A percentile compares a stretch with the other conserved stretches of the same genome.
Conservation (phyloP, 2,329 filamentous ascomycete species). For the Aureobasidium leucospermi region DNA sequence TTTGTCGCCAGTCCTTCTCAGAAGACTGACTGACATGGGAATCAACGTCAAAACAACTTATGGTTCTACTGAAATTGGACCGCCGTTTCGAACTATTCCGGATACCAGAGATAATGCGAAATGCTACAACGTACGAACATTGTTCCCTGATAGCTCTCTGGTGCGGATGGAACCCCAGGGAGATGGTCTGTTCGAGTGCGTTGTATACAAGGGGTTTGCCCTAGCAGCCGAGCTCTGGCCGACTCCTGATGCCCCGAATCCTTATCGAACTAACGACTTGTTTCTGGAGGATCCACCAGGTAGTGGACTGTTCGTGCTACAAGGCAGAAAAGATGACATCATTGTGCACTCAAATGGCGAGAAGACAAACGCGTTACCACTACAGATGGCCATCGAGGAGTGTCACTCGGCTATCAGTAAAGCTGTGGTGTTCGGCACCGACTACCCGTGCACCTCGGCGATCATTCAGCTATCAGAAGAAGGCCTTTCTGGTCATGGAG, state of each 20-base stretch:
- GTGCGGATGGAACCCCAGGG: constrained; percentile 26
- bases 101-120: constrained; percentile 22
- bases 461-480: constrained; percentile 21
- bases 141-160: constrained; percentile 10
- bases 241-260: constrained; percentile 18
- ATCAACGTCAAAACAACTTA: constrained; percentile 30
- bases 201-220: constrained; percentile 27
- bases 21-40: constrained; percentile 20
- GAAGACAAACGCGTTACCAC: constrained; percentile 26
- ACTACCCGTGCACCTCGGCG: constrained; percentile 21
- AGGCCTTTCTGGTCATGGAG: constrained; percentile 7
- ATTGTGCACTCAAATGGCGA: constrained; percentile 28
- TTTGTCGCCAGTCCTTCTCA: constrained; percentile 22
- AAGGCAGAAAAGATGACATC: constrained; percentile 28
- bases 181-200: constrained; percentile 25
- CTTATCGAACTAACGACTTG: constrained; percentile 27
- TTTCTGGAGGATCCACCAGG: constrained; percentile 26
- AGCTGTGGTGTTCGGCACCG: constrained; percentile 13
- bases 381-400: constrained; percentile 24
- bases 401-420: constrained; percentile 18
- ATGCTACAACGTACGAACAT: constrained; percentile 23
- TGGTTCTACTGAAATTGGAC: constrained; percentile 28
- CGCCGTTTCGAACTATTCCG: constrained; percentile 26
- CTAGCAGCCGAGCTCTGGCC: constrained; percentile 28
- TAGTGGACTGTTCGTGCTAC: constrained; percentile 25